These are phyloP conservation scores for Graphium sp. DNA, from an alignment of 2,329 filamentous ascomycete genomes.

Conservation along the genomic window DNA sequence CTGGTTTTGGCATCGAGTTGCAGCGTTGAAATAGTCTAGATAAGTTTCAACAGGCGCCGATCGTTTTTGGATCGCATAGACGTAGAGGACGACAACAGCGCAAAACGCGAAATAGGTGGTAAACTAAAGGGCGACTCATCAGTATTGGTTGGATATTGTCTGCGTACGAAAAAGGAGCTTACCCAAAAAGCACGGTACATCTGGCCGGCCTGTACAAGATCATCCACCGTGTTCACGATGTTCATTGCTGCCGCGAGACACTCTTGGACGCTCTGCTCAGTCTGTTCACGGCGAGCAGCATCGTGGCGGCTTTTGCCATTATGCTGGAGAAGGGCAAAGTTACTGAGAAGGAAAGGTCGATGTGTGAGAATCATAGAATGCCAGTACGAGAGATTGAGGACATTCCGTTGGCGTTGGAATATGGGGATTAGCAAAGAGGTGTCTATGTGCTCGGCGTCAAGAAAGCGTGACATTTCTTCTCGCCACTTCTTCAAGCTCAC, in stretches of 20 bases:
- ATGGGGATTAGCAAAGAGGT: constrained; percentile 17
- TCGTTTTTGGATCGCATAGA: constrained; percentile 22
- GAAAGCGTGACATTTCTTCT: constrained; percentile 15
- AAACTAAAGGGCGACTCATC: constrained; percentile 11
- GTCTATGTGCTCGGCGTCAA: constrained; percentile 19
- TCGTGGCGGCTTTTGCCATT: constrained; percentile 9
- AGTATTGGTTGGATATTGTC: neutral
- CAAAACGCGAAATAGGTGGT: constrained; percentile 25
- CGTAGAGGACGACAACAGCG: constrained; percentile 24
- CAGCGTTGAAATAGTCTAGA: constrained; percentile 15
- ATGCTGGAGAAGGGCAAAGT: constrained; percentile 12
- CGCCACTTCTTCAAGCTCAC: constrained; percentile 17
- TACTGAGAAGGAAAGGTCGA: constrained; percentile 18
- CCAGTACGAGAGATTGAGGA: constrained; percentile 23
- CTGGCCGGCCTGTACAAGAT: constrained; percentile 15
- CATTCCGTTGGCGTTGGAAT: constrained; percentile 21
- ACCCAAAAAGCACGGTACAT: constrained; percentile 24
- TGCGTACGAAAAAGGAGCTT: constrained; percentile 5
- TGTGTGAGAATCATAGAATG: constrained; percentile 22
- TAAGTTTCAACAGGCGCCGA: constrained; percentile 11
- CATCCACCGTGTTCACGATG: constrained; percentile 19
- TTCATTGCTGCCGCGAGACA: constrained; percentile 22
- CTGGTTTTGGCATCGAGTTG: constrained; percentile 20
- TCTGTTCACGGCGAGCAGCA: constrained; percentile 5
- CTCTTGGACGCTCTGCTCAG: constrained; percentile 8